Base-by-base conservation (phyloP, 192 early-diverging fungal species). In the Backusella macrospora region DNA sequence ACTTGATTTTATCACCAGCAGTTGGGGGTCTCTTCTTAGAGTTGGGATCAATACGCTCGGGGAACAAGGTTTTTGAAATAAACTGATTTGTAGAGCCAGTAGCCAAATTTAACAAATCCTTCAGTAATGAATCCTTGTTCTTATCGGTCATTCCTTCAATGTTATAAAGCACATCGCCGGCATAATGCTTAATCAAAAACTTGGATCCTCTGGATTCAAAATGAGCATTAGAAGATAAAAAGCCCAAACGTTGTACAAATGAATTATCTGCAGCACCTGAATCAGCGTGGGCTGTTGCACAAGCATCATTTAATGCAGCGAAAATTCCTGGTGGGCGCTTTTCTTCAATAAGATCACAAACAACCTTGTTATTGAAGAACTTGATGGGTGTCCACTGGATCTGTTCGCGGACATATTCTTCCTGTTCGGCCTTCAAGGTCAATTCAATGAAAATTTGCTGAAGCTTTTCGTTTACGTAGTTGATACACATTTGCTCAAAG, bases 381-480 rank as follows among this genome's bases (percentile, higher is more conserved):
- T 96, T 92, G 75, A 99, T 99, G n/a, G 96, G 97, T 14, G 95
- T 96, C 98, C 98, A 99, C 76, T 96, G 81, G 80, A 99, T 99
- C 68, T 94, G 90, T 85, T 99, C 98, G 55, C 90, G 85, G 66
- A 94, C 91, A 74, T 99, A 99, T 80, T 99, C 98, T 84, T 99
- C 96, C 86, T 99, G 98, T 84, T 99, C 98, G 7, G 95, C 89
- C 84, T 99, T 99, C 46, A 99, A 86, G 26, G 98, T 99, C 63
- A 99, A 82, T 83, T 99, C 96, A 70, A 99, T 99, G 76, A 99
- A 99, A 76, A 99, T 97, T 76, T 99, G 96, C 78, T 99, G 98
- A 66, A 98, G 84, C 77, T 94, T 94, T 75, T 98, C 96, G 81
- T 98, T 98, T 76, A 96, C 95, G 72, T 97, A 99, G 84, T 98